Evolutionary conservation across 352 stramenopile genomes (phyloP).

Genomic region (Peronospora belbahrii): DNA sequence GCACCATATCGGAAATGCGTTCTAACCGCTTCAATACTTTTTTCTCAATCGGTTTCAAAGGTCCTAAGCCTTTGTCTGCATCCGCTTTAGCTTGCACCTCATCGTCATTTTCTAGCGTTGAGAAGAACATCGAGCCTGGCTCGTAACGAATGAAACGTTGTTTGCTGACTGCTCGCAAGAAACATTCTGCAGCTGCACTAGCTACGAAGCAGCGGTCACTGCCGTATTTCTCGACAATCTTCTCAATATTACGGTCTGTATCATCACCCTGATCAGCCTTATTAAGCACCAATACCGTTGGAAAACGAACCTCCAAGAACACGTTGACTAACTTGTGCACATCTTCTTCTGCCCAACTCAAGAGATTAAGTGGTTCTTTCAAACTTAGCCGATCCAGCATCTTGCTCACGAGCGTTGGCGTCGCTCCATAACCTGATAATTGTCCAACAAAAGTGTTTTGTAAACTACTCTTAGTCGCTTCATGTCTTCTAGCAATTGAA

Average conservation of each 20-base stretch:
- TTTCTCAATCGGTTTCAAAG: slow-evolving; percentile 62
- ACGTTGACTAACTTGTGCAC: slow-evolving; percentile 70
- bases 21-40: slow-evolving; percentile 78
- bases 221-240: slow-evolving; percentile 84
- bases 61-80: slow-evolving; percentile 17
- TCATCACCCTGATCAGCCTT: slow-evolving; percentile 82
- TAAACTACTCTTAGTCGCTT: slow-evolving; percentile 63
- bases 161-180: slow-evolving; percentile 63
- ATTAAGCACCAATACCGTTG: slow-evolving; percentile 84
- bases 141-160: slow-evolving; percentile 82
- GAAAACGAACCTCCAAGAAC: slow-evolving; percentile 77
- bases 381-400: slow-evolving; percentile 56
- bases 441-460: slow-evolving; percentile 63
- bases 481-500: slow-evolving; percentile 69
- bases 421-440: slow-evolving; percentile 73
- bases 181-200: slow-evolving; percentile 79
- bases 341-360: slow-evolving; percentile 44
- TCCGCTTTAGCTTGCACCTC: slow-evolving; percentile 27
- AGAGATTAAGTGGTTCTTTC: slow-evolving; percentile 62
- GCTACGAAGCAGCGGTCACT: slow-evolving; percentile 83
- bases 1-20: slow-evolving; percentile 85
- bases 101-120: slow-evolving; percentile 55
- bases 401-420: slow-evolving; percentile 59
- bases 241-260: slow-evolving; percentile 84
- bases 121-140: slow-evolving; percentile 81